phyloP scores from a whole-genome alignment of 306 rosid species.

The Astragalus membranaceus region DNA sequence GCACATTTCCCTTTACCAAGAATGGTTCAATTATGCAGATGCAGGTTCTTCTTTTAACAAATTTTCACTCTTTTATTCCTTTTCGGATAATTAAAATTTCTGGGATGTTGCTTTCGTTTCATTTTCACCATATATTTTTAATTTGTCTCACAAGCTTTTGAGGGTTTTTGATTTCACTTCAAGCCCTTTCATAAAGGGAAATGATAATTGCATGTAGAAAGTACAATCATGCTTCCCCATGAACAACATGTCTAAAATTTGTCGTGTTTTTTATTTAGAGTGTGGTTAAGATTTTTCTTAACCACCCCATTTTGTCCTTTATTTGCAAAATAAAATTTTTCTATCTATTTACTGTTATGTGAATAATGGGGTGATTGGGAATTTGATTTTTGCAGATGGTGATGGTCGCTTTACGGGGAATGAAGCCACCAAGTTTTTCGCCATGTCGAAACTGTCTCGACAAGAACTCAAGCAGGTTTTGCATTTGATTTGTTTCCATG shows the following conservation, averaged over 20 bases:
- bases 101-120: background rate
- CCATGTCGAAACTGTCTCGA: constrained; percentile 65
- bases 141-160: background rate
- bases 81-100: background rate
- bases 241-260: background rate
- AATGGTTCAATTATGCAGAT: constrained; percentile 86
- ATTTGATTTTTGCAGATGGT: constrained; percentile 40
- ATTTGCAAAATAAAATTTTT: background rate
- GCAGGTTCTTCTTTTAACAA: constrained; percentile 37
- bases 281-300: no score
- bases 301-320: no score
- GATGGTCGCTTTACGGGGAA: constrained; percentile 92
- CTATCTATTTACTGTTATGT: background rate
- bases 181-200: background rate
- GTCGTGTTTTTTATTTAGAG: no score
- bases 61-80: background rate
- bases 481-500: background rate
- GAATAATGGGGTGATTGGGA: background rate
- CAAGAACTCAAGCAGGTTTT: constrained; percentile 83
- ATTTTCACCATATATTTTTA: background rate
- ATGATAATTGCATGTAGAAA: background rate
- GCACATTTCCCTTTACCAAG: constrained; percentile 48
- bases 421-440: constrained; percentile 72
- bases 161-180: background rate
- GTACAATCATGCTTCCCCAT: no score